Base-by-base conservation (phyloP, 441 rosid species). In the Gossypium laxum region DNA sequence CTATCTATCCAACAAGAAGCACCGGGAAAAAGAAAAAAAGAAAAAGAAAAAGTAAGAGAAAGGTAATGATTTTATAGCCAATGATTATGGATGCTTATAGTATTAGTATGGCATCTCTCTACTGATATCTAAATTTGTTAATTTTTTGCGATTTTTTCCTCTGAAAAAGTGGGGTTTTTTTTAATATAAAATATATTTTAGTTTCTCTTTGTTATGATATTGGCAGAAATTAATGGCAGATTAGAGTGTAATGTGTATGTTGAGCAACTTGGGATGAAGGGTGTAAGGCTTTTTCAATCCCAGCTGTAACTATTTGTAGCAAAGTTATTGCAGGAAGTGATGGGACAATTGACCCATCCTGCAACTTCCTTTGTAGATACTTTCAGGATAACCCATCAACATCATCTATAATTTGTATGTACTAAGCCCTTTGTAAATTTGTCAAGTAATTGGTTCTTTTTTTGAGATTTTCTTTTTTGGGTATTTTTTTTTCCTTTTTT, bases 381-480 rank as follows among this genome's bases (percentile, higher is more conserved):
- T 80, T 80, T 82, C 78, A 58, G 72, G 86, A 83, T 83, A 83
- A 71, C 75, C 83, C 85, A 80, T 85, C 86, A 73, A 64, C 84
- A 80, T 86, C 92, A 71, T 54, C 76, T 74, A 74, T 86, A 76
- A 81, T 86, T 86, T 86, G 76, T 79, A 47, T 78, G 85, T 75
- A 30, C 38, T 30, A 30, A 30, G 38, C 38, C 38, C 73, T 75
- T 64, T 74, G 84, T 72, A 77, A 77, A 70, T 68, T 78, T 72
- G 26, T 2, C 56, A 51, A 47, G 64, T 59, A 43, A 18, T 48
- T 55, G 62, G 62, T 1, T 1, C 63, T 73, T 75, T 71, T 75
- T 71, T 11, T 67, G 6, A n/a, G 57, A 57, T 28, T 67, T 68
- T 52, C 1, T 12, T 21, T 48, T 30, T 38, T 10, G 18, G 69